Base-by-base conservation (phyloP, 1,284 basidiomycete species). In the Mycosarcoma maydis region DNA sequence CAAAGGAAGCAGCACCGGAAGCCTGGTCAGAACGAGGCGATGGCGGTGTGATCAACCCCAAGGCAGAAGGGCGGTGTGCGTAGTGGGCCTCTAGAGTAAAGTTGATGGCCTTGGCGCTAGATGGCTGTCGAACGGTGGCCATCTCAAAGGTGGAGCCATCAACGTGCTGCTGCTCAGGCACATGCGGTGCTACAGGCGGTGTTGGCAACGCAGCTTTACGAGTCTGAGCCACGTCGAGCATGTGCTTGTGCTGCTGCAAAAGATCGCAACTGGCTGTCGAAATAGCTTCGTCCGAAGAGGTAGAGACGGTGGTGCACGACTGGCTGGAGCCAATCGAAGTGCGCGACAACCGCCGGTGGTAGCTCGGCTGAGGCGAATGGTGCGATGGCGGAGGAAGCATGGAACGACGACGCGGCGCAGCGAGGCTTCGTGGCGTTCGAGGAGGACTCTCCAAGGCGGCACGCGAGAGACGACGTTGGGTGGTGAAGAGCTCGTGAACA, bases 1-100 rank as follows among this genome's bases (percentile, higher is more conserved):
- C 53, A 7, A 62, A 34, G 3, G 65, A 68, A 36, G 65, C 65
- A 11, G 65, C 58, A 19, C 44, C 45, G 33, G 53, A 67, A 9
- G 64, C 64, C 26, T 57, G 57, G 10, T 67, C 53, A 10, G 53
- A 67, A 27, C 57, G 57, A 22, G 64, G 57, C 48, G 64, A 67
- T 30, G 30, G 52, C 2, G 62, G 43, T 2, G 30, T 17, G 9
- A 50, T 23, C 19, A 49, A 23, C 20, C 48, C 38, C 1, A 50
- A 24, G 19, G 47, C 52, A 17, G 34, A 17, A 13, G 52, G 27
- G 16, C 37, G 57, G 2, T 27, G 49, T 0, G 52, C 22, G 24
- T 56, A 56, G 14, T 60, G 53, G 37, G 47, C 39, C 40, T 67
- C 64, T 27, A 67, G 22, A 26, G 50, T 53, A 23, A 65, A 58